Conservation (phyloP, 208 protist genomes). For the Plasmodiophora brassicae region DNA sequence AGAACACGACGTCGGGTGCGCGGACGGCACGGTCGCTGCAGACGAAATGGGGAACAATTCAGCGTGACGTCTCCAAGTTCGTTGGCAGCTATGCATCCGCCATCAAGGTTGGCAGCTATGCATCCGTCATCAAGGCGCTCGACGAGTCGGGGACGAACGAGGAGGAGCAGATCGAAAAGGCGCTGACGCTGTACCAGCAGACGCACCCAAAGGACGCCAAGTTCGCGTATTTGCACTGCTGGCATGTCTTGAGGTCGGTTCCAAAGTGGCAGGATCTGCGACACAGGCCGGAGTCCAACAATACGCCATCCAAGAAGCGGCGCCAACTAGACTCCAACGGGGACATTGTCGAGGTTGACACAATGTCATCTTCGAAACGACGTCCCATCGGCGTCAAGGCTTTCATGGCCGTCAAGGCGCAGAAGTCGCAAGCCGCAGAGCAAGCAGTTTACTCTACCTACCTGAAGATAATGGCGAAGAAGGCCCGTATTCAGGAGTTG, state of each 20-base stretch:
- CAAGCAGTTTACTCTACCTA: too few relatives aligned
- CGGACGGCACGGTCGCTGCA: background rate
- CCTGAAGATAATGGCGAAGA: too few relatives aligned
- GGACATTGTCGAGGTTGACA: background rate
- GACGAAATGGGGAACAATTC: background rate
- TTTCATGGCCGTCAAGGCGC: too few relatives aligned
- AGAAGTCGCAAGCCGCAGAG: too few relatives aligned
- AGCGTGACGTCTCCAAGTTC: background rate
- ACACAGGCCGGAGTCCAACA: background rate
- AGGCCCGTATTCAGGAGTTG: too few relatives aligned
- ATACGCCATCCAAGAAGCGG: background rate
- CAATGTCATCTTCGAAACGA: too few relatives aligned
- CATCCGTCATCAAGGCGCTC: background rate
- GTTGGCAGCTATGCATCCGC: background rate
- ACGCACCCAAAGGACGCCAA: background rate
- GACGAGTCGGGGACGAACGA: background rate
- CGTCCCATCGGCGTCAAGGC: too few relatives aligned
- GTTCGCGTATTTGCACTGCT: background rate
- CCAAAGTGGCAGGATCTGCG: background rate
- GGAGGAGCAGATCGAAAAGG: background rate
- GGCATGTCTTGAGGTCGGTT: background rate
- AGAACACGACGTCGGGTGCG: background rate
- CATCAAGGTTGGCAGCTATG: too few relatives aligned
- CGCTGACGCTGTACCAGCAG: background rate
- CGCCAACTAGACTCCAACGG: background rate